Conservation (phyloP, 345 rosid genomes). For the Tarenaya hassleriana region DNA sequence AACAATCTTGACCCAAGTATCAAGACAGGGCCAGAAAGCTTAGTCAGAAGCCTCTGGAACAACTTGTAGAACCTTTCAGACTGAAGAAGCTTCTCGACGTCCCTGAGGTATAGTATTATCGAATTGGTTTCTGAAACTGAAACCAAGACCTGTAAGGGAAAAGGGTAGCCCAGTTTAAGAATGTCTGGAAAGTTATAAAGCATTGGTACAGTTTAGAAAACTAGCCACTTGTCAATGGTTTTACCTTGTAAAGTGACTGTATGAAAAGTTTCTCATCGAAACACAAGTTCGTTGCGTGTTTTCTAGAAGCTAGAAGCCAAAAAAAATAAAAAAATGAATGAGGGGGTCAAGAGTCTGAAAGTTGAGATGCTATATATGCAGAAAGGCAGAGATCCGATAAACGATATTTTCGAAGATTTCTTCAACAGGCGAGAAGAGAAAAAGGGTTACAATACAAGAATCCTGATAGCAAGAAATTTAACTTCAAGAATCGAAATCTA, state of each 20-base stretch:
- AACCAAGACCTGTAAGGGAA: constrained; percentile 55
- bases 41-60: constrained; percentile 60
- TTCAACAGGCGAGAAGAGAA: too few species aligned
- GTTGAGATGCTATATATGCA: too few species aligned
- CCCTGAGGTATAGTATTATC: constrained; percentile 77
- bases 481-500: constrained; percentile 6
- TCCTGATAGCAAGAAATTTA: too few species aligned
- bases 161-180: background rate
- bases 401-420: too few species aligned
- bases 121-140: constrained; percentile 62
- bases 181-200: background rate
- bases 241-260: constrained; percentile 90
- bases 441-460: too few species aligned
- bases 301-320: constrained; percentile 39
- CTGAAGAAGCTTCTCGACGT: constrained; percentile 70
- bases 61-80: constrained; percentile 65
- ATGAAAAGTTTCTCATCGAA: constrained; percentile 77
- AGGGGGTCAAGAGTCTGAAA: background rate
- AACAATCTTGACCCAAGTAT: constrained; percentile 77
- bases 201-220: background rate
- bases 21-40: constrained; percentile 70
- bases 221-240: constrained; percentile 1
- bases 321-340: constrained; percentile 16
- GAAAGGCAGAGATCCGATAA: too few species aligned
- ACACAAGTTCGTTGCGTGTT: constrained; percentile 64